Evolutionary conservation across 1,139 yeast genomes (phyloP).

Genomic region (Diutina ranongensis): DNA sequence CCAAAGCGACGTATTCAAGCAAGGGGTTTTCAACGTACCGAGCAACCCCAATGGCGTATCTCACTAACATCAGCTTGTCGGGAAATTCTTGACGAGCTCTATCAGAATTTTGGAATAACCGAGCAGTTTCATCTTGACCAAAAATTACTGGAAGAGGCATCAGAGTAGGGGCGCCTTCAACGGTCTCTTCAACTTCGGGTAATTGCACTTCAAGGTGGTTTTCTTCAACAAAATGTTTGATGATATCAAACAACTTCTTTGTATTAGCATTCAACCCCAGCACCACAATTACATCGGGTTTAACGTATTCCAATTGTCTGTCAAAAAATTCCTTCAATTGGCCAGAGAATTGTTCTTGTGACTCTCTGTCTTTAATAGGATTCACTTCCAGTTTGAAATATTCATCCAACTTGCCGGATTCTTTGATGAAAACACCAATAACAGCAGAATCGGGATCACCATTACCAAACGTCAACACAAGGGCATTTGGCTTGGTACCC

Average conservation of each 20-base stretch:
- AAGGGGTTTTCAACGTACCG: constrained; percentile 87
- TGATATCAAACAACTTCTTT: constrained; percentile 45
- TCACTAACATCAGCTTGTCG: constrained; percentile 75
- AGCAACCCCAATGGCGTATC: constrained; percentile 82
- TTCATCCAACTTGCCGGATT: constrained; percentile 69
- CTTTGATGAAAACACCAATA: constrained; percentile 68
- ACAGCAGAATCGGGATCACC: constrained; percentile 83
- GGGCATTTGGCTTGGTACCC: constrained; percentile 77
- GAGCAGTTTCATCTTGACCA: constrained; percentile 91
- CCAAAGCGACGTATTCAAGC: constrained; percentile 74
- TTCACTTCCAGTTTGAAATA: constrained; percentile 68
- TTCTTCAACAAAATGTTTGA: constrained; percentile 46
- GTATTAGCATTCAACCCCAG: constrained; percentile 79
- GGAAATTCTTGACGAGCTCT: constrained; percentile 73
- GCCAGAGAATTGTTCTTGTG: constrained; percentile 44
- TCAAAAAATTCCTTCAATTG: constrained; percentile 34
- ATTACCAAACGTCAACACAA: constrained; percentile 77
- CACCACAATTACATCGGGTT: constrained; percentile 84
- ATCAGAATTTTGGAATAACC: constrained; percentile 72
- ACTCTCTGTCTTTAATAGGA: constrained; percentile 49
- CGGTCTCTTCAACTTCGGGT: constrained; percentile 31
- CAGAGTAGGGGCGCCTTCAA: constrained; percentile 22
- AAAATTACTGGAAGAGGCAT: constrained; percentile 44
- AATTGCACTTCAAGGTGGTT: constrained; percentile 46
- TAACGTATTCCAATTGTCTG: constrained; percentile 20